Conservation (phyloP, 495 filamentous ascomycete genomes). For the Thozetella sp. region DNA sequence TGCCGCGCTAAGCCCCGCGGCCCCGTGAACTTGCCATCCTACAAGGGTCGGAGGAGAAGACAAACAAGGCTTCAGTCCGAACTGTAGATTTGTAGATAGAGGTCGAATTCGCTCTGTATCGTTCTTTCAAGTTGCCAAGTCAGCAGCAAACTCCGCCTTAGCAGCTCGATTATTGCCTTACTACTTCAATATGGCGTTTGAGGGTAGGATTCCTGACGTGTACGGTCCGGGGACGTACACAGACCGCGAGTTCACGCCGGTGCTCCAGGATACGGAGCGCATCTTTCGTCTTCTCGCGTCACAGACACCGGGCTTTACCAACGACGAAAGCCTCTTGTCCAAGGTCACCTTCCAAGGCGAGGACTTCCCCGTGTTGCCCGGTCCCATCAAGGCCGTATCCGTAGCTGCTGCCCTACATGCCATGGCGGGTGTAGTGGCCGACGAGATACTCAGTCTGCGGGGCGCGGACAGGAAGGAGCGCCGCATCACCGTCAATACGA, state of each 20-base stretch:
- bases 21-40: too few species aligned
- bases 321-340: conserved; percentile 13
- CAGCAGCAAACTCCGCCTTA: too few species aligned
- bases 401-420: conserved; percentile 25
- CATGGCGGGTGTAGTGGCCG: conserved; percentile 25
- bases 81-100: too few species aligned
- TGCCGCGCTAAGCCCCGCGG: too few species aligned
- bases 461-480: conserved; percentile 6
- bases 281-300: conserved; percentile 21
- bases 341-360: conserved; percentile 22
- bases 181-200: not conserved
- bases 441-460: conserved; percentile 24
- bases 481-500: conserved; percentile 20
- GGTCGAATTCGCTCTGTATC: too few species aligned
- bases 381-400: conserved; percentile 25
- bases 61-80: too few species aligned
- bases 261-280: conserved; percentile 17
- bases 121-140: too few species aligned
- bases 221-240: conserved; percentile 26
- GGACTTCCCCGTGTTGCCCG: conserved; percentile 22
- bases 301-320: conserved; percentile 21
- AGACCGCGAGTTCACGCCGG: conserved; percentile 15
- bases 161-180: too few species aligned
- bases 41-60: too few species aligned
- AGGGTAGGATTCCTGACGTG: conserved; percentile 9